Evolutionary conservation across 2,329 filamentous ascomycete genomes (phyloP), one percentile per base, ranked within the genome.

Genomic region (Fusarium scirpi): DNA sequence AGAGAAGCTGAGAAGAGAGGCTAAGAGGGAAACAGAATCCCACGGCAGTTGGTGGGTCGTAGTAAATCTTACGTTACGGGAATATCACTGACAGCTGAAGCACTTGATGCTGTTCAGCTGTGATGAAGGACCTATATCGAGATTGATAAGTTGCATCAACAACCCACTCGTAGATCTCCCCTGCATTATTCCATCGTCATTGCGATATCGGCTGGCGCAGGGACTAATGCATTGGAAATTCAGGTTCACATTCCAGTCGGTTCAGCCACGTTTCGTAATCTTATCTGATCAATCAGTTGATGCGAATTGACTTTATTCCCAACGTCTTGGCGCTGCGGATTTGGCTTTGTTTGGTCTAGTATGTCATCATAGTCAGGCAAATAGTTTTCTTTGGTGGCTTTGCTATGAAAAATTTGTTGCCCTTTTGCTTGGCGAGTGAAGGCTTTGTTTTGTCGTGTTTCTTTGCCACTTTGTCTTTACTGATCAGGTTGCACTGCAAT

Each of bases 261-360:
- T 32, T 45, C 27, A 52, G 41, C 38, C 55, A 27, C 46, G 8
- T 57, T 43, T 24, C 40, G 29, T 64, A 58, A 64, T 64, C 59
- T 64, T 58, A 64, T 64, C 61, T 57, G 29, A 64, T 58, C 58
- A 40, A 57, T 64, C 58, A 38, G 22, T 53, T 24, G 11, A n/a
- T 11, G 24, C 11, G 18, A 38, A 47, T 6, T n/a, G 15, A 27
- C 15, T 27, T 63, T 10, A 40, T 62, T 15, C 9, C 1, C 16
- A 30, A 18, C 12, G 20, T 18, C 59, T 62, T 54, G 46, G 46
- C 40, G 43, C 24, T 20, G 1, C 1, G 0, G 34, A 25, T 22
- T 30, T 27, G 34, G 18, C 34, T 61, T 24, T 11, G 13, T 44
- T 44, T 29, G 34, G 5, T 2, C 22, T 22, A 22, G 22, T 22